Percentiles rank a stretch among this genome's conserved stretches.
Conservation (phyloP, 345 rosid genomes). For the Iberis pinnata region DNA sequence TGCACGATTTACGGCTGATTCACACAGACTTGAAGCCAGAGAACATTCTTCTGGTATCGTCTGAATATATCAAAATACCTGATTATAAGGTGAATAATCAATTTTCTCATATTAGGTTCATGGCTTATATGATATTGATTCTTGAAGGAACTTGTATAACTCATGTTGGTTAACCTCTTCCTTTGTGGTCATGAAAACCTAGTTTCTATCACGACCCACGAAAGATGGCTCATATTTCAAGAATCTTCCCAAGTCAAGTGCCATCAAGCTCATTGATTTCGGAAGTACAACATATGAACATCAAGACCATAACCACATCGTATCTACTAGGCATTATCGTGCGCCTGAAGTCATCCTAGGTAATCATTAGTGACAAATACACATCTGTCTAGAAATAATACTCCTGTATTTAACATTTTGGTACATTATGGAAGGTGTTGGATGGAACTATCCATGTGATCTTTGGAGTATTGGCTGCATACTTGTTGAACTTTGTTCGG, state of each 20-base stretch:
- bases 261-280: slow-evolving; percentile 79
- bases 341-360: slow-evolving; percentile 83
- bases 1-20: slow-evolving; percentile 68
- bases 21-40: slow-evolving; percentile 88
- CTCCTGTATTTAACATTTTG: background rate
- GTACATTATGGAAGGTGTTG: slow-evolving; percentile 42
- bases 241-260: slow-evolving; percentile 66
- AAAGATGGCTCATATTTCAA: slow-evolving; percentile 69
- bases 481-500: slow-evolving; percentile 73
- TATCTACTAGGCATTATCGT: slow-evolving; percentile 77
- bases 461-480: slow-evolving; percentile 81
- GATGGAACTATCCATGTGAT: slow-evolving; percentile 85
- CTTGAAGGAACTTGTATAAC: slow-evolving; percentile 8
- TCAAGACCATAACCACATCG: slow-evolving; percentile 74
- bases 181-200: slow-evolving; percentile 8
- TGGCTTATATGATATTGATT: slow-evolving; percentile 2
- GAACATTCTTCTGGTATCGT: slow-evolving; percentile 67
- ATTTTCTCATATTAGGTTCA: slow-evolving; percentile 8
- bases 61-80: slow-evolving; percentile 68
- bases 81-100: slow-evolving; percentile 58
- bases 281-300: slow-evolving; percentile 78
- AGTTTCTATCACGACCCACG: slow-evolving; percentile 56
- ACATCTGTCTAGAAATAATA: background rate
- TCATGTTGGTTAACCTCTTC: slow-evolving; percentile 11
- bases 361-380: slow-evolving; percentile 28